Conservation (phyloP, 2,329 filamentous ascomycete species). For the Aspergillus sclerotialis region DNA sequence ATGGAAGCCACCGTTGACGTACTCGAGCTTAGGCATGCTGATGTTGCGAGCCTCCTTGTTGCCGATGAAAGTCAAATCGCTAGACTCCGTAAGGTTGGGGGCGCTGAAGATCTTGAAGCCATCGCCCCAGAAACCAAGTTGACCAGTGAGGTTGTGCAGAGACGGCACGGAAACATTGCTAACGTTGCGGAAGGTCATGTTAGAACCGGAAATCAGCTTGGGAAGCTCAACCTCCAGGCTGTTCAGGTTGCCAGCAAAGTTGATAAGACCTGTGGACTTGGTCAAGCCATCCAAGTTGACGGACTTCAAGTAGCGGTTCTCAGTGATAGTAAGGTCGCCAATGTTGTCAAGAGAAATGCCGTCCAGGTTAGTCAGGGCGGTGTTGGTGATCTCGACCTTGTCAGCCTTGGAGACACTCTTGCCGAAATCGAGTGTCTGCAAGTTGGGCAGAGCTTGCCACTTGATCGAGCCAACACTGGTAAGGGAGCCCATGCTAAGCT, state of each 20-base stretch:
- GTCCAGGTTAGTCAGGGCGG: conserved; percentile 67
- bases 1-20: conserved; percentile 70
- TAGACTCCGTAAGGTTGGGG: conserved; percentile 41
- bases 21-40: conserved; percentile 61
- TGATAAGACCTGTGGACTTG: conserved; percentile 65
- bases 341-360: conserved; percentile 76
- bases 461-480: conserved; percentile 58
- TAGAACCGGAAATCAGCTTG: conserved; percentile 69
- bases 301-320: conserved; percentile 73
- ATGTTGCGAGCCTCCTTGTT: conserved; percentile 62
- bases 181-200: conserved; percentile 77
- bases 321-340: conserved; percentile 71
- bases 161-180: conserved; percentile 66
- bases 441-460: conserved; percentile 64
- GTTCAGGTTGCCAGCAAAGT: conserved; percentile 72
- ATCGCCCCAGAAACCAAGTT: conserved; percentile 80
- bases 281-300: conserved; percentile 68
- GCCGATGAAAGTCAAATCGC: conserved; percentile 51
- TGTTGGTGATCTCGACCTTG: conserved; percentile 74
- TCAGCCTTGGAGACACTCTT: conserved; percentile 60
- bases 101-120: conserved; percentile 37
- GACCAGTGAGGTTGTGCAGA: conserved; percentile 65
- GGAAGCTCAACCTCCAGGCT: conserved; percentile 67
- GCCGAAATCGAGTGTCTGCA: conserved; percentile 55
- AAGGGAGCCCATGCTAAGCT: conserved; percentile 61